Percentiles rank a stretch among this genome's conserved stretches.
Evolutionary conservation across 73 alveolate genomes (phyloP).

Genomic region (Paraurostyla sp.): DNA sequence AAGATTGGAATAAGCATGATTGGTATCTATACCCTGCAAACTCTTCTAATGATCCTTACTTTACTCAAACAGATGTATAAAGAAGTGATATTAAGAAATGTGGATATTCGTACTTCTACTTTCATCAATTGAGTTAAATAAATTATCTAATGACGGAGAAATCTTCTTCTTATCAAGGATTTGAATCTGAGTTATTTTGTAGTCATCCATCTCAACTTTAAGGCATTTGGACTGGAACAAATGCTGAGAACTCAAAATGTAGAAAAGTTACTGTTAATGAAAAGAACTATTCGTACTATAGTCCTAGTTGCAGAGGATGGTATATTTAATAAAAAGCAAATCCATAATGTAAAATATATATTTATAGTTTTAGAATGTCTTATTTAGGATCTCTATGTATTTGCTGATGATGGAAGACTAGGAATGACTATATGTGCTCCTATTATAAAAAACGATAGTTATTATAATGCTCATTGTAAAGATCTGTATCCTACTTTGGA

Average conservation of each 20-base stretch:
- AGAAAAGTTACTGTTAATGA: background rate
- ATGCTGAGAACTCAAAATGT: background rate
- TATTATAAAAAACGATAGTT: background rate
- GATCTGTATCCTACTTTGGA: background rate
- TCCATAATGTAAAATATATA: background rate
- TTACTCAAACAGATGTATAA: background rate
- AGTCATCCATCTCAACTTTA: background rate
- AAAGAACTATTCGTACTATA: background rate
- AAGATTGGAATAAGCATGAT: background rate
- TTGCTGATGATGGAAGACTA: constrained; percentile 6
- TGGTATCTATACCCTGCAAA: constrained; percentile 10
- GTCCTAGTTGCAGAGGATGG: constrained; percentile 38
- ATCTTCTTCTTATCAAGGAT: background rate
- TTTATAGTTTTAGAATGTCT: background rate
- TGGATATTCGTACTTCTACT: constrained; percentile 13
- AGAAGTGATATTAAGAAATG: background rate
- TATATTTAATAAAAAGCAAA: background rate
- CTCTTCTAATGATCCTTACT: background rate
- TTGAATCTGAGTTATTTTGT: constrained; percentile 1
- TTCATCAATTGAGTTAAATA: background rate
- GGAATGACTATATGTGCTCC: constrained; percentile 26
- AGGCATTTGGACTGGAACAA: background rate
- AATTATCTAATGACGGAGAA: constrained; percentile 13
- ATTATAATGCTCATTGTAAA: background rate
- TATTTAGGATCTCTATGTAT: background rate